phyloP scores from a whole-genome alignment of 2,329 filamentous ascomycete genomes.

The Aspergillus versicolor region DNA sequence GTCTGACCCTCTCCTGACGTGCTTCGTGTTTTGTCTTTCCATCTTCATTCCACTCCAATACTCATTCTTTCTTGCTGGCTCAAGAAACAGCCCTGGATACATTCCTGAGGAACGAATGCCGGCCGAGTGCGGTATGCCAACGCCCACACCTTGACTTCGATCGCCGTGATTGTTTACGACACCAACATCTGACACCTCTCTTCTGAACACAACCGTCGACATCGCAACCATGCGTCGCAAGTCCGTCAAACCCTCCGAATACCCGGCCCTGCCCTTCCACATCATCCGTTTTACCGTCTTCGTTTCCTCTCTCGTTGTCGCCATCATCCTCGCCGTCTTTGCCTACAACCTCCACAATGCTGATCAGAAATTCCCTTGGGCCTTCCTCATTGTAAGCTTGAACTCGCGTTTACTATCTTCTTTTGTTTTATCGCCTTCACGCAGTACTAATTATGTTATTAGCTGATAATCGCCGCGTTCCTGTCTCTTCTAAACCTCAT shows the following conservation, averaged over 20 bases:
- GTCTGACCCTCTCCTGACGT: neutral
- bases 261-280: constrained; percentile 42
- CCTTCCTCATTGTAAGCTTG: constrained; percentile 56
- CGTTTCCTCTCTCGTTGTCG: constrained; percentile 55
- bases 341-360: constrained; percentile 54
- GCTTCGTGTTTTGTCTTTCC: neutral
- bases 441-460: neutral
- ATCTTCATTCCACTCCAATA: neutral
- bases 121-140: neutral
- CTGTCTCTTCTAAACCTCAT: constrained; percentile 52
- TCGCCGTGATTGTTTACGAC: neutral
- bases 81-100: neutral
- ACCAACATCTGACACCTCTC: neutral
- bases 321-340: constrained; percentile 56
- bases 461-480: constrained; percentile 54
- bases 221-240: constrained; percentile 27
- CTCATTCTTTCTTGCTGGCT: constrained; percentile 1
- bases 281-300: constrained; percentile 40
- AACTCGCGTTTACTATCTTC: neutral
- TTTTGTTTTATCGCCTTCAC: neutral
- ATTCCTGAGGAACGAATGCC: neutral
- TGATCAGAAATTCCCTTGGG: constrained; percentile 56
- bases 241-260: constrained; percentile 40
- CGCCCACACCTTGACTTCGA: neutral
- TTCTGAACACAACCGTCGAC: constrained; percentile 4